Conservation (phyloP, 2,329 filamentous ascomycete species). For the Colletotrichum chlorophyti region DNA sequence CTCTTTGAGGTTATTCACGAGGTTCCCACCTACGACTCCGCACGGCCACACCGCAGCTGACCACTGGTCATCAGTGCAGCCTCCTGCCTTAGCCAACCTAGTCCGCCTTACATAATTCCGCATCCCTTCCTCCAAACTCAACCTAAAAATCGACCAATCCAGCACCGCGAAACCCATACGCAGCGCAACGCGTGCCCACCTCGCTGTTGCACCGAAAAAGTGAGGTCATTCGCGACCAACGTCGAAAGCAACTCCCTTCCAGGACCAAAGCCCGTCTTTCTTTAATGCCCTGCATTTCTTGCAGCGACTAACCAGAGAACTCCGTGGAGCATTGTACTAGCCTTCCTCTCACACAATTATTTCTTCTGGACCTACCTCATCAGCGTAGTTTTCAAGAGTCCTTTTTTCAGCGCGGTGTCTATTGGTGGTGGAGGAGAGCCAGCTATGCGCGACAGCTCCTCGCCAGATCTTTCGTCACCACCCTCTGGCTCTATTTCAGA, state of each 20-base stretch:
- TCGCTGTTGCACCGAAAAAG: constrained; percentile 14
- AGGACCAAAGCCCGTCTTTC: not conserved
- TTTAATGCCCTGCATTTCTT: constrained; percentile 7
- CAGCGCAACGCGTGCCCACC: constrained; percentile 14
- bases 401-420: constrained; percentile 2
- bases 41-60: constrained; percentile 28
- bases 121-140: constrained; percentile 2
- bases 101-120: constrained; percentile 28
- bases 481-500: constrained; percentile 58
- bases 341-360: not conserved
- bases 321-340: not conserved
- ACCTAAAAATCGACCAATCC: constrained; percentile 22
- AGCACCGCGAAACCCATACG: constrained; percentile 12
- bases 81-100: constrained; percentile 23
- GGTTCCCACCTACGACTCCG: constrained; percentile 26
- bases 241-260: not conserved
- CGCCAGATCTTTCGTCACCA: constrained; percentile 58
- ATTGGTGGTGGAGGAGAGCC: constrained; percentile 23
- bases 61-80: constrained; percentile 23
- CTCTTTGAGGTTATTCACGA: constrained; percentile 34
- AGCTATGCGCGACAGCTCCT: constrained; percentile 47
- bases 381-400: not conserved
- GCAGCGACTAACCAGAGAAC: not conserved
- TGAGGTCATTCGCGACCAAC: constrained; percentile 30
- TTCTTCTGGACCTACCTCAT: not conserved